A percentile compares a stretch with the other conserved stretches of the same genome.
phyloP scores from a whole-genome alignment of 1,284 basidiomycete species.

The Sanghuangporus sanghuang region DNA sequence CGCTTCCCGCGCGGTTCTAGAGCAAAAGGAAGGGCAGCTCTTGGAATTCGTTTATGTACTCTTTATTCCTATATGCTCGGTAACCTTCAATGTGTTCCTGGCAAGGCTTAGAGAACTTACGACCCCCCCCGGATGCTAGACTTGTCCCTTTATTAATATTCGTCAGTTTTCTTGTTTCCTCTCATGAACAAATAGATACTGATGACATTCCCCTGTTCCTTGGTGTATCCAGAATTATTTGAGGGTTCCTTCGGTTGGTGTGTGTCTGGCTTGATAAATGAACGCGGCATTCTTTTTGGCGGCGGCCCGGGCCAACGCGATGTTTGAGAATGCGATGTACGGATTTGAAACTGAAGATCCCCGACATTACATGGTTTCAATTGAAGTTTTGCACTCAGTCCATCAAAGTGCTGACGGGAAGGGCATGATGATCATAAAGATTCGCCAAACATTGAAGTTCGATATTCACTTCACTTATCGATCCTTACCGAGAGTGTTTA shows the following conservation, averaged over 20 bases:
- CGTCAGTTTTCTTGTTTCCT: not conserved
- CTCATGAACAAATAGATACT: not conserved
- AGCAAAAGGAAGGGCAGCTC: not conserved
- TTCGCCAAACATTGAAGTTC: too few relatives aligned
- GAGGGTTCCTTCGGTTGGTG: not conserved
- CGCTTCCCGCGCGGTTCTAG: too few relatives aligned
- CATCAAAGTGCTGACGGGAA: not conserved
- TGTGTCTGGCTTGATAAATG: not conserved
- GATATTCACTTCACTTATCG: too few relatives aligned
- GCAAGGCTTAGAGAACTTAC: not conserved
- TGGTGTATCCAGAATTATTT: not conserved
- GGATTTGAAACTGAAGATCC: not conserved
- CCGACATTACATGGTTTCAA: not conserved
- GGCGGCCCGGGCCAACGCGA: not conserved
- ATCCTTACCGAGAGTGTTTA: too few relatives aligned
- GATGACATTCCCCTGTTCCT: not conserved
- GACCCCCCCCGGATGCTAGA: too few relatives aligned
- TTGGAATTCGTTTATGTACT: not conserved
- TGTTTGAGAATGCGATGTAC: not conserved
- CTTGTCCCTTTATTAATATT: too few relatives aligned
- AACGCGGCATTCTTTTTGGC: not conserved
- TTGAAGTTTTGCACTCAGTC: not conserved
- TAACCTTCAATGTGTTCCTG: not conserved
- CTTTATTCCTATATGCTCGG: not conserved
- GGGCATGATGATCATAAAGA: too few relatives aligned